These are phyloP conservation scores for Hypoxylon sp. DNA, from an alignment of 2,329 filamentous ascomycete species.

Conservation along the genomic window DNA sequence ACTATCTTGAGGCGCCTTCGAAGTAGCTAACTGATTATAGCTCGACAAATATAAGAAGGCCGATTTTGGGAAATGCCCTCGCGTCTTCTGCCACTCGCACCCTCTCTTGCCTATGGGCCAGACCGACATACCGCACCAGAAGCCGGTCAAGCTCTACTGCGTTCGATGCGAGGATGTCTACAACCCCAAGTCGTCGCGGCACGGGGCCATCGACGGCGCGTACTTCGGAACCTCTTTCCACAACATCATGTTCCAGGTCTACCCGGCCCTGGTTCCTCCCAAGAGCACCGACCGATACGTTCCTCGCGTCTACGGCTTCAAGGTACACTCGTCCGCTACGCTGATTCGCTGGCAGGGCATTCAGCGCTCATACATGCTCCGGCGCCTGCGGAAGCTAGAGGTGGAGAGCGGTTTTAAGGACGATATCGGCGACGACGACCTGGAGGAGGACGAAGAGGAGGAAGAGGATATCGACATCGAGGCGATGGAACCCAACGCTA, in stretches of 20 bases:
- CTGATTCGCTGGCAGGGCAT: slow-evolving; percentile 90
- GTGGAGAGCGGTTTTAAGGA: slow-evolving; percentile 84
- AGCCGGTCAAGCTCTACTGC: slow-evolving; percentile 96
- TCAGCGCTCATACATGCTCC: slow-evolving; percentile 82
- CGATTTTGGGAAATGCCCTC: slow-evolving; percentile 97
- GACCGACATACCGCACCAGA: slow-evolving; percentile 85
- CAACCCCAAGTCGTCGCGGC: slow-evolving; percentile 94
- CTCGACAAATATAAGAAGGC: slow-evolving; percentile 99
- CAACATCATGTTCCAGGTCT: slow-evolving; percentile 99
- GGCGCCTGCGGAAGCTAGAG: slow-evolving; percentile 72
- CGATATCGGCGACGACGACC: slow-evolving; percentile 65
- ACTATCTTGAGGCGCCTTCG: neutral
- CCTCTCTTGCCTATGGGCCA: slow-evolving; percentile 94
- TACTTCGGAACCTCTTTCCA: slow-evolving; percentile 99
- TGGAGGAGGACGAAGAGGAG: slow-evolving; percentile 66
- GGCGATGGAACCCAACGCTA: slow-evolving; percentile 39
- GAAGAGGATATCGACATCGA: slow-evolving; percentile 51
- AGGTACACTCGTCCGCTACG: slow-evolving; percentile 88
- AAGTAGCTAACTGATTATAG: slow-evolving; percentile 55
- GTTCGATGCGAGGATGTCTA: slow-evolving; percentile 97
- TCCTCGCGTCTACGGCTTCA: slow-evolving; percentile 92
- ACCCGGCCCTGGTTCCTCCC: slow-evolving; percentile 84
- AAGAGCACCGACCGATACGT: slow-evolving; percentile 89
- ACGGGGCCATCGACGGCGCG: slow-evolving; percentile 93
- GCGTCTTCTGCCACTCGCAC: slow-evolving; percentile 93